Base-by-base conservation (phyloP, 2,329 filamentous ascomycete species). In the Domatiomyces catenatus region DNA sequence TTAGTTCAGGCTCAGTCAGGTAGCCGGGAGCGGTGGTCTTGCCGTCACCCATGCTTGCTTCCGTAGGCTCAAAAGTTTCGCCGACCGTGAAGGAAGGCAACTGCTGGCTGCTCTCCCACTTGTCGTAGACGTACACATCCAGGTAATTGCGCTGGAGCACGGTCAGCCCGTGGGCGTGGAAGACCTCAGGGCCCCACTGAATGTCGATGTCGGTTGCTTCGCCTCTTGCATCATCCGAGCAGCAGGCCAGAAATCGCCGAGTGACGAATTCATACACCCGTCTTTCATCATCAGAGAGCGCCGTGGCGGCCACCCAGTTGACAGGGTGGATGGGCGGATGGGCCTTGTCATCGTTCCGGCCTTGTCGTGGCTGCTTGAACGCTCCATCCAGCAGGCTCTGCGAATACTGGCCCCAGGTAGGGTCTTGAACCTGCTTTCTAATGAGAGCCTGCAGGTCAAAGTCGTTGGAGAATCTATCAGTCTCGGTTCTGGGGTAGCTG, bases 271-370 rank as follows among this genome's bases (percentile, higher is more conserved):
- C 90, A 63, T 96, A 95, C 1, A 98, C 76, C 20, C 80, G 81
- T 48, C 75, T 78, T 63, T 94, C 86, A 48, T 83, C 74, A 1
- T 79, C 73, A 50, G 73, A 78, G 2, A 87, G 77, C 0, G 72
- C 71, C 8, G 57, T 64, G 0, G 81, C 76, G 1, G 77, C 76
- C 5, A 83, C 86, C 62, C 86, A 93, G n/a, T 84, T 84, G 53
- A 98, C 84, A 0, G 92, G 92, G 60, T 98, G 92, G 53, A 98
- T 98, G 0, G 92, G 92, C 22, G 92, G 92, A 68, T 98, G 92
- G 0, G 92, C 92, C 66, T 94, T 92, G 66, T 98, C 92, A 65
- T 98, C 94, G 64, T 96, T 80, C 49, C 80, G 77, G 3, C 92
- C 92, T 57, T 83, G 77, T 43, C 90, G 80, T 17, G 92, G 92